A percentile compares a stretch with the other conserved stretches of the same genome.
Conservation (phyloP, 2,329 filamentous ascomycete genomes). For the Tricladium varicosporioides region DNA sequence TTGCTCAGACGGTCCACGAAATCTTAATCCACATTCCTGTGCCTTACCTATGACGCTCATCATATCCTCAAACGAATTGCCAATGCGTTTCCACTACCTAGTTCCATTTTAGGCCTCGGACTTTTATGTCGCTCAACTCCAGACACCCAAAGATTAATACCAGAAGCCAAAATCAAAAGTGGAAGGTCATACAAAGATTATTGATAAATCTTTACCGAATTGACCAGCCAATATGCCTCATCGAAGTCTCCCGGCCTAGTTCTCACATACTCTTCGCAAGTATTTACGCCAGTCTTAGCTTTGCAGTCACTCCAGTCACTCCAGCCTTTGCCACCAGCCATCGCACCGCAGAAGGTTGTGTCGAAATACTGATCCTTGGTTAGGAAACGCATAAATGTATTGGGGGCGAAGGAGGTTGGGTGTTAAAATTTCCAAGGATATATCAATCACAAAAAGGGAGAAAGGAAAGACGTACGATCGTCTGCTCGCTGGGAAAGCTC, state of each 20-base stretch:
- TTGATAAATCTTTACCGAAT: slow-evolving; percentile 65
- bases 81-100: no score
- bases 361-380: not conserved
- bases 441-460: not conserved
- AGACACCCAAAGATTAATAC: no score
- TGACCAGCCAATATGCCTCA: slow-evolving; percentile 76
- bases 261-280: slow-evolving; percentile 71
- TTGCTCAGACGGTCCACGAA: no score
- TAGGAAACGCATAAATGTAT: not conserved
- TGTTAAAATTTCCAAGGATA: no score
- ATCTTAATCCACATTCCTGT: no score
- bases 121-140: no score
- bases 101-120: no score
- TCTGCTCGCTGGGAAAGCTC: not conserved
- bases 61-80: no score
- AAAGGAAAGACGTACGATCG: not conserved
- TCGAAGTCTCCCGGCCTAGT: slow-evolving; percentile 67
- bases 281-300: slow-evolving; percentile 60
- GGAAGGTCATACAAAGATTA: not conserved
- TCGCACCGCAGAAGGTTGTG: not conserved
- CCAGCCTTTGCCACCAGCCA: slow-evolving; percentile 10
- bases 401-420: no score
- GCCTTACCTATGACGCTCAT: no score
- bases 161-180: no score
- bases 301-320: slow-evolving; percentile 45